Percentiles rank a stretch among this genome's conserved stretches.
Conservation (phyloP, 331 rosid genomes). For the Rhamnella rubrinervis region DNA sequence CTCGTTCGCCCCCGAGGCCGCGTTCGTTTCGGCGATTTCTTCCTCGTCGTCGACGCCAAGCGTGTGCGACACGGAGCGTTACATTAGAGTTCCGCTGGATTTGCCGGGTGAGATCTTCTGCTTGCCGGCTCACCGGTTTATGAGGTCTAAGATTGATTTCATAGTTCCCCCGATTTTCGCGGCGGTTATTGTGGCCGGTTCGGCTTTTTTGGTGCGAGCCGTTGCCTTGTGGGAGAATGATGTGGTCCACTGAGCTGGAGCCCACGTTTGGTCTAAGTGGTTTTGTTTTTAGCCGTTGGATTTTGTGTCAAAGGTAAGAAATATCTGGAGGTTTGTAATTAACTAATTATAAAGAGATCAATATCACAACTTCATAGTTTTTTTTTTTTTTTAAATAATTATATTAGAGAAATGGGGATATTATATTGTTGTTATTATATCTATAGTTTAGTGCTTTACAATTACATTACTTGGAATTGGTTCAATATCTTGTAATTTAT, state of each 20-base stretch:
- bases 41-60: constrained; percentile 54
- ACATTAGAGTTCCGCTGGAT: constrained; percentile 66
- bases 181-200: constrained; percentile 71
- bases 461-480: too few species aligned
- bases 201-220: constrained; percentile 62
- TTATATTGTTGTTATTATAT: too few species aligned
- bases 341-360: too few species aligned
- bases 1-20: constrained; percentile 68
- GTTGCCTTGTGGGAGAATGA: constrained; percentile 55
- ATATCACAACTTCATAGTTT: too few species aligned
- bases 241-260: constrained; percentile 20
- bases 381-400: too few species aligned
- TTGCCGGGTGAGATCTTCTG: constrained; percentile 68
- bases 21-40: constrained; percentile 66
- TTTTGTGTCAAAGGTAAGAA: too few species aligned
- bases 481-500: too few species aligned
- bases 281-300: too few species aligned
- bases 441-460: too few species aligned
- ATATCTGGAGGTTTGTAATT: too few species aligned
- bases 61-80: constrained; percentile 35
- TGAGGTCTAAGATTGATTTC: constrained; percentile 55
- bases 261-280: too few species aligned
- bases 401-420: too few species aligned
- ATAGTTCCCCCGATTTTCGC: constrained; percentile 79
- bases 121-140: constrained; percentile 56